Percentiles rank a stretch among this genome's conserved stretches.
Conservation (phyloP, 139 green algal species). For the Chlorella vulgaris region DNA sequence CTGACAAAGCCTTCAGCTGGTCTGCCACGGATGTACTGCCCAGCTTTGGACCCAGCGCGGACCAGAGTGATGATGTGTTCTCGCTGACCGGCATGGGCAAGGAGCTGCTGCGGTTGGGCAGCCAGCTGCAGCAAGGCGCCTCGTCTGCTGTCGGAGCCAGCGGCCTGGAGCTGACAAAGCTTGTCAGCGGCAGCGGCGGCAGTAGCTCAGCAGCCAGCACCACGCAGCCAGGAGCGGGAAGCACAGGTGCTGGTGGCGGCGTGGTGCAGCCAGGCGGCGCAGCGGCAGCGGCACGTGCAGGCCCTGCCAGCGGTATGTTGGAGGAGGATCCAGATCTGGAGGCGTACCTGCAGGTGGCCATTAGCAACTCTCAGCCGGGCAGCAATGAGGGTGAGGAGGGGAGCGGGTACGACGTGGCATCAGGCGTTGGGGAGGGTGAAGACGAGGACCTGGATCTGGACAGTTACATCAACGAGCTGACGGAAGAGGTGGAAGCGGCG, state of each 20-base stretch:
- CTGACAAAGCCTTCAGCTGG: conserved; percentile 36
- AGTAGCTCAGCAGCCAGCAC: conserved; percentile 11
- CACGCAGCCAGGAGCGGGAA: background rate
- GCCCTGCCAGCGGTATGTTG: conserved; percentile 9
- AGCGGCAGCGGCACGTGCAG: conserved; percentile 4
- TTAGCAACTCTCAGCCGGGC: background rate
- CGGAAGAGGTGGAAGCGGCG: conserved; percentile 27
- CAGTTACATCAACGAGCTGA: conserved; percentile 63
- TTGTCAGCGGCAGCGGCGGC: background rate
- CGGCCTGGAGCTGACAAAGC: conserved; percentile 30
- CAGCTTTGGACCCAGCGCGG: background rate
- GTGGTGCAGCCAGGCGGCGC: conserved; percentile 4
- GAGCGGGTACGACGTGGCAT: conserved; percentile 16
- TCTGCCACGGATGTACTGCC: conserved; percentile 23
- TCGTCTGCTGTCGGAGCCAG: background rate
- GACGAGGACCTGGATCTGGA: conserved; percentile 65
- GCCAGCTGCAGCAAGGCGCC: conserved; percentile 36
- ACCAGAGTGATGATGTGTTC: background rate
- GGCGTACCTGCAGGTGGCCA: conserved; percentile 57
- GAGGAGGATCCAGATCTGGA: conserved; percentile 65
- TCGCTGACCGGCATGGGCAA: conserved; percentile 32
- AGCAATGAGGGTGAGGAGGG: conserved; percentile 20
- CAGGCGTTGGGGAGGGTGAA: conserved; percentile 45
- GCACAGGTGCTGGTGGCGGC: background rate
- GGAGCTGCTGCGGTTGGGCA: conserved; percentile 35